A percentile compares a stretch with the other conserved stretches of the same genome.
Evolutionary conservation across 106 monocot genomes (phyloP).

Genomic region (Dactylorhiza incarnata): DNA sequence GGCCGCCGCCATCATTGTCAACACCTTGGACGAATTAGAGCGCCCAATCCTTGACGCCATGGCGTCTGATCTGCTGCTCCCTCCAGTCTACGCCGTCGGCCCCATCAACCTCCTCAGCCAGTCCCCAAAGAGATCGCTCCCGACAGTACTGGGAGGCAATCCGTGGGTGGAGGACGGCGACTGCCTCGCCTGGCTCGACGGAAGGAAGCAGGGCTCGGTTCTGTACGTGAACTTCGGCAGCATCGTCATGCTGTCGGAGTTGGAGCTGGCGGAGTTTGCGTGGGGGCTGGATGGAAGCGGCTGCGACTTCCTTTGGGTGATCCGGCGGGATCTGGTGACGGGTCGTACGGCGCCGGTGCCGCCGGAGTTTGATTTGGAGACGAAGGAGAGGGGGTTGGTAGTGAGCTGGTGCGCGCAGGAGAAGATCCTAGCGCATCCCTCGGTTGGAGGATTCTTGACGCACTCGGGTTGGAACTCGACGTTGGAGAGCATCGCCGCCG

Average conservation of each 20-base stretch:
- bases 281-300: slow-evolving; percentile 22
- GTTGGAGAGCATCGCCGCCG: slow-evolving; percentile 13
- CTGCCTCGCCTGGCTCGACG: slow-evolving; percentile 16
- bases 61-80: slow-evolving; percentile 16
- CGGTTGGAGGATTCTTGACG: slow-evolving; percentile 21
- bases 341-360: slow-evolving; percentile 5
- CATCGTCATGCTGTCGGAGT: slow-evolving; percentile 16
- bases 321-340: slow-evolving; percentile 14
- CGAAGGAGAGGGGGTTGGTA: slow-evolving; percentile 4
- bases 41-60: slow-evolving; percentile 7
- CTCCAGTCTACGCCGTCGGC: slow-evolving; percentile 31
- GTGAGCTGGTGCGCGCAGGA: slow-evolving; percentile 28
- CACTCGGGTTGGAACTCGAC: slow-evolving; percentile 27
- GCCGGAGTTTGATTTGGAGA: slow-evolving; percentile 10
- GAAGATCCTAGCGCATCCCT: slow-evolving; percentile 11
- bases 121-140: not conserved
- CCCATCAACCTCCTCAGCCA: slow-evolving; percentile 21
- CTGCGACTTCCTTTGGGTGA: slow-evolving; percentile 19
- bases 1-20: slow-evolving; percentile 37
- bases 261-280: slow-evolving; percentile 17
- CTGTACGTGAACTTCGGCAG: slow-evolving; percentile 27
- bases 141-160: not conserved
- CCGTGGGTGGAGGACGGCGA: slow-evolving; percentile 17
- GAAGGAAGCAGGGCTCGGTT: slow-evolving; percentile 5
- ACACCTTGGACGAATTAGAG: slow-evolving; percentile 52